These are phyloP conservation scores for Meyerozyma elateridarum DNA, from an alignment of 1,139 yeast species.

Conservation along the genomic window DNA sequence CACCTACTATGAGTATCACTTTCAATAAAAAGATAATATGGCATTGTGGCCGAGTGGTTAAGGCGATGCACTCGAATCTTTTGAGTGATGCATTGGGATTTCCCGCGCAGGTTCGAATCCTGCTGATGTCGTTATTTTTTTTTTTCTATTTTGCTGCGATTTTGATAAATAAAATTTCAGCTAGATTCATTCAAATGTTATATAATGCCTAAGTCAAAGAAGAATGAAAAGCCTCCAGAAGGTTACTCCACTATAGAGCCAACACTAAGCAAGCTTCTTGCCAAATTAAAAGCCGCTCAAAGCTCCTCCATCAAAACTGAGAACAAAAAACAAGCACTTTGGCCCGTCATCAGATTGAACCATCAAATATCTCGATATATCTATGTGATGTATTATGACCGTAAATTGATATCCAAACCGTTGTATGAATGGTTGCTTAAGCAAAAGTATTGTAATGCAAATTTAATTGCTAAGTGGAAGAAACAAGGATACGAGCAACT, in stretches of 20 bases:
- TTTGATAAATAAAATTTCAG: background rate
- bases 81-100: slow-evolving; percentile 62
- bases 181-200: no score
- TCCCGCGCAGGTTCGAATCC: slow-evolving; percentile 93
- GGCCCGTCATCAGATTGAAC: slow-evolving; percentile 67
- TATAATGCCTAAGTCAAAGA: slow-evolving; percentile 9
- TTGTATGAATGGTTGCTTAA: slow-evolving; percentile 75
- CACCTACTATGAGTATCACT: no score
- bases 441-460: slow-evolving; percentile 63
- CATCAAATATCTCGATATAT: slow-evolving; percentile 77
- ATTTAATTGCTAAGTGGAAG: slow-evolving; percentile 85
- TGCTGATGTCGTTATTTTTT: slow-evolving; percentile 66
- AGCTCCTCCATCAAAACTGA: slow-evolving; percentile 22
- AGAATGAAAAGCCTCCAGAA: slow-evolving; percentile 49
- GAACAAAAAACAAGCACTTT: slow-evolving; percentile 52
- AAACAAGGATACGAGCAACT: slow-evolving; percentile 84
- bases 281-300: slow-evolving; percentile 58
- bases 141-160: slow-evolving; percentile 8
- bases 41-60: slow-evolving; percentile 77
- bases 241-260: slow-evolving; percentile 73
- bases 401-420: slow-evolving; percentile 60
- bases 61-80: slow-evolving; percentile 74
- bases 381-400: slow-evolving; percentile 67
- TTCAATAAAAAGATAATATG: slow-evolving; percentile 17
- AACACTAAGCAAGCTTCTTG: slow-evolving; percentile 58